Base-by-base conservation (phyloP, 2,329 filamentous ascomycete species). In the Venturiaceae sp. region DNA sequence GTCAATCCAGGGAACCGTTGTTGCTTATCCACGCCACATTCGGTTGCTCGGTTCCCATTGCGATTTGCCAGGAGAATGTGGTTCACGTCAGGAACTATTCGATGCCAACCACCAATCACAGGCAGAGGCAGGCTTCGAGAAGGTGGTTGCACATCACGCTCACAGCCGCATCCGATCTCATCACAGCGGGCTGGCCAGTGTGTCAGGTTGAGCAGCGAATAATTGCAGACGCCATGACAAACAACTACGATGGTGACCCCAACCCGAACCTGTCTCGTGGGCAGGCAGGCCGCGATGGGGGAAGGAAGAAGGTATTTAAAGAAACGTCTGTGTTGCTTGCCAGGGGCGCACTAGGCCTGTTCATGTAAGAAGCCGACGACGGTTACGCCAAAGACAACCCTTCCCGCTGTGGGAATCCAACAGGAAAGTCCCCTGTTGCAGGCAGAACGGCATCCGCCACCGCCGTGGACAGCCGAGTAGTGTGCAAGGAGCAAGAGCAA, bases 121-220 rank as follows among this genome's bases (percentile, higher is more conserved):
- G 23, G 13, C 19, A 1, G 13, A 34, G 23, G 28, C 30, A 37
- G 14, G 52, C 52, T 53, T 53, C 52, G 30, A 34, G 52, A 53
- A 53, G 52, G 52, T 23, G 52, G 52, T 33, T 28, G 52, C 32
- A 30, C 52, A 53, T 53, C 52, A 36, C 32, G 34, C 52, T 50
- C 44, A 26, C 3, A 50, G 44, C 44, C 44, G 44, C 44, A 30
- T 47, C 41, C 9, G 23, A 30, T 28, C 41, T 47, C 23, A 47
- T 28, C 44, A 30, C 44, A 30, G 23, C 23, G 44, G 23, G 23
- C 23, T 50, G 8, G 11, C 44, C 23, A 26, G 44, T 50, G 44
- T 50, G 21, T 50, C 44, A 50, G 44, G 44, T 50, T 32, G 23
- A 50, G 19, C 44, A 50, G 9, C 44, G 44, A 50, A 30, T 30